Base-by-base conservation (phyloP, 495 filamentous ascomycete species). In the Cladorrhinum samala region DNA sequence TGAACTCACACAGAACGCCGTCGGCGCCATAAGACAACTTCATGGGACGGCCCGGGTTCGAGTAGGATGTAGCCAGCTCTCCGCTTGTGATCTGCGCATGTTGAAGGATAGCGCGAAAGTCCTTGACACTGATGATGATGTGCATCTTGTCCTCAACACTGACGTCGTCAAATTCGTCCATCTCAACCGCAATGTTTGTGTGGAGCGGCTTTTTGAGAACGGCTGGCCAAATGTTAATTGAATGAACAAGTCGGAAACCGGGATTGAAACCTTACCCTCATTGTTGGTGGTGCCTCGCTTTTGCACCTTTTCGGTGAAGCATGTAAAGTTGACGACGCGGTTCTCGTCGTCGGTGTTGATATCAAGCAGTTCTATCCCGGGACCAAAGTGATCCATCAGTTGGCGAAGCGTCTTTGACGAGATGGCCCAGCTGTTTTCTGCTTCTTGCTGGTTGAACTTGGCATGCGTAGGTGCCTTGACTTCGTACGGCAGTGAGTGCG, bases 151-250 rank as follows among this genome's bases (percentile, higher is more conserved):
- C 79, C 61, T 91, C 81, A 20, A 89, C 87, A 1, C 77, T 62
- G 57, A 92, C 94, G 16, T 86, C 77, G 24, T 92, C 85, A 63
- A 97, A 98, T 60, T 97, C 91, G 40, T 82, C 77, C 53, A 83
- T 87, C 59, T 94, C 88, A 18, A 95, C 79, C 3, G 91, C 83
- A 25, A 98, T 87, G 13, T 88, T 89, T 5, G 93, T 98, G 53
- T 96, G 89, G 14, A 98, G 79, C 2, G 93, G 92, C 67, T 95
- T 88, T 68, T 95, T 96, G 41, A 98, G 77, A 25, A 95, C 82
- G 59, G 95, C 91, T 91, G n/a, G n/a, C n/a, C n/a, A n/a, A n/a
- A n/a, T n/a, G n/a, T n/a, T n/a, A n/a, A n/a, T n/a, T n/a, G n/a
- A 44, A 13, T 30, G 13, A 1, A 48, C 18, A 11, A 16, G 17